Percentiles rank a stretch among this genome's conserved stretches.
Evolutionary conservation across 2,329 filamentous ascomycete species (phyloP).

Genomic region (Drechmeria coniospora): DNA sequence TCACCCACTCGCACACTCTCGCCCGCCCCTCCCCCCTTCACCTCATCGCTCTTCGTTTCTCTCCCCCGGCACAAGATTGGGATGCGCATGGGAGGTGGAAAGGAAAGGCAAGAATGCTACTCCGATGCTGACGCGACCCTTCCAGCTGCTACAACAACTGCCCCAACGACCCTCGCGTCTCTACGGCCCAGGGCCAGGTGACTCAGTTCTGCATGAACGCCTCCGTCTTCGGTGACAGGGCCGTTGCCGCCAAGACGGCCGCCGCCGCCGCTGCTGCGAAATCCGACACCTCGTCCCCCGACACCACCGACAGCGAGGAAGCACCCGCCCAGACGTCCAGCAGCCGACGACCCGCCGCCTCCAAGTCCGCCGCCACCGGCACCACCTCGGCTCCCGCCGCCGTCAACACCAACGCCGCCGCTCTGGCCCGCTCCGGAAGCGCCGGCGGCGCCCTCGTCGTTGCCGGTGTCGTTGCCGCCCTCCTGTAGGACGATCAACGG

Average conservation of each 20-base stretch:
- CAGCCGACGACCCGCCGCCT: too few species aligned
- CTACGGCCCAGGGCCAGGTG: constrained; percentile 20
- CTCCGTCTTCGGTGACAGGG: constrained; percentile 24
- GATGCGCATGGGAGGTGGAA: too few species aligned
- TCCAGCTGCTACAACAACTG: constrained; percentile 41
- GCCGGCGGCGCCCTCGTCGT: constrained; percentile 20
- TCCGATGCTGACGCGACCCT: constrained; percentile 3
- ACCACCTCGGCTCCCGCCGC: constrained; percentile 7
- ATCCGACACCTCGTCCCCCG: constrained; percentile 7
- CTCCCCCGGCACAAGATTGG: too few species aligned
- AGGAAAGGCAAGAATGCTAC: too few species aligned
- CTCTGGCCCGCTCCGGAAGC: constrained; percentile 13
- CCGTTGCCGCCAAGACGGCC: constrained; percentile 10
- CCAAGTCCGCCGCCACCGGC: constrained; percentile 7
- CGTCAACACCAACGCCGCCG: constrained; percentile 11
- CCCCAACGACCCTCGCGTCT: constrained; percentile 28
- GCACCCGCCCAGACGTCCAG: not conserved
- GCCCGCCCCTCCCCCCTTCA: not conserved
- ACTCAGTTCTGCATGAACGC: constrained; percentile 30
- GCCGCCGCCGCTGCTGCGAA: constrained; percentile 8
- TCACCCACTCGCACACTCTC: too few species aligned
- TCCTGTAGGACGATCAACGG: constrained; percentile 17
- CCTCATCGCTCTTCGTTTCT: too few species aligned
- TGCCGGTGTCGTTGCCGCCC: constrained; percentile 20
- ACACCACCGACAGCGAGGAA: constrained; percentile 8